Base-by-base conservation (phyloP, 768 basidiomycete genomes). In the Rhizopogon rudus region DNA sequence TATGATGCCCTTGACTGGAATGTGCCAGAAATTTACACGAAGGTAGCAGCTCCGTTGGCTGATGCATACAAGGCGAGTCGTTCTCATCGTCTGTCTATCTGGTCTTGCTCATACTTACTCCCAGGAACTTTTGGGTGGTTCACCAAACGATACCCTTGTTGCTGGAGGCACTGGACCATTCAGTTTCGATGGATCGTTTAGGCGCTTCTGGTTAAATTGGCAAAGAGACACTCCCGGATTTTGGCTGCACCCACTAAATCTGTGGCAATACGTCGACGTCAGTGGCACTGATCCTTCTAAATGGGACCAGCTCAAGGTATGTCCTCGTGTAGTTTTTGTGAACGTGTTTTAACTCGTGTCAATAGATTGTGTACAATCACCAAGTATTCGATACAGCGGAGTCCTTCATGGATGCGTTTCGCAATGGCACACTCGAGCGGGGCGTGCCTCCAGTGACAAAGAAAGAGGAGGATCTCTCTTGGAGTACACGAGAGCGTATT, bases 131-230 rank as follows among this genome's bases (percentile, higher is more conserved):
- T 81, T 82, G 55, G 77, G 71, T 16, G 80, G 73, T 17, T 61
- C 66, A 0, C 66, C 69, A 9, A 81, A 77, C 49, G 80, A 81
- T 54, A 82, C 82, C 0, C 71, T 87, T 12, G 61, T 77, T 4
- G 73, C 73, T 1, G 79, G 72, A 7, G 73, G 70, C 2, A 66
- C 64, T 37, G 82, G 77, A 0, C 84, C 84, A 2, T 77, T 81
- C 62, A 78, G 79, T 51, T 84, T 79, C 58, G 84, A 86, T 59
- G 84, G 84, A 5, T 69, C 73, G 14, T 85, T 82, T 73, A 74
- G 84, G 45, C 73, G 82, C 13, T 62, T 74, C 40, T 83, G 82
- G 83, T 57, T 81, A 25, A 72, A 73, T 13, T 80, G 79, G 75
- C 71, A 75, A 45, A 71, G 73, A 48, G 82, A 80, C 57, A 63